Evolutionary conservation across 768 basidiomycete genomes (phyloP).

Genomic region (Jaapia argillacea): DNA sequence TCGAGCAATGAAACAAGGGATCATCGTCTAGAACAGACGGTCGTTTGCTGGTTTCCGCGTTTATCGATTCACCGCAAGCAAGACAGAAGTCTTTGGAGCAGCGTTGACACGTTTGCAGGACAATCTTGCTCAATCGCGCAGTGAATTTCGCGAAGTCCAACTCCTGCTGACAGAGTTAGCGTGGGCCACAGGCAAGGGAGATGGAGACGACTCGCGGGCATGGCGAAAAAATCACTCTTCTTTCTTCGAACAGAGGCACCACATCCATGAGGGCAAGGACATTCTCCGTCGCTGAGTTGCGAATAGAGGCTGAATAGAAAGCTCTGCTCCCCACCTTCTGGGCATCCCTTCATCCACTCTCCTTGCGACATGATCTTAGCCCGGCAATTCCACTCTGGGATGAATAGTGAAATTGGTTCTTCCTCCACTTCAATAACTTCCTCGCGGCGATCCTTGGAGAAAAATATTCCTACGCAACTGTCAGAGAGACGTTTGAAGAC

Average conservation of each 20-base stretch:
- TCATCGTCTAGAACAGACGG: slow-evolving; percentile 28
- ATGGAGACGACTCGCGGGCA: slow-evolving; percentile 52
- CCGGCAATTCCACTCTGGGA: slow-evolving; percentile 33
- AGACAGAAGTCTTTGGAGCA: slow-evolving; percentile 27
- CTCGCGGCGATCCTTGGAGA: slow-evolving; percentile 88
- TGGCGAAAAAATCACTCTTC: slow-evolving; percentile 73
- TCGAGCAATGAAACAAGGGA: slow-evolving; percentile 80
- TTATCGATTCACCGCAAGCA: slow-evolving; percentile 37
- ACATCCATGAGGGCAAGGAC: slow-evolving; percentile 70
- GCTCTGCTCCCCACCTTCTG: slow-evolving; percentile 85
- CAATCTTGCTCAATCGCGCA: slow-evolving; percentile 44
- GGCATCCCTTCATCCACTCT: slow-evolving; percentile 97
- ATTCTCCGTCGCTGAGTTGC: slow-evolving; percentile 51
- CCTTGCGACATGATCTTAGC: slow-evolving; percentile 75
- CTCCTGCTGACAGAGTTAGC: slow-evolving; percentile 38
- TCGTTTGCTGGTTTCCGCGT: slow-evolving; percentile 13
- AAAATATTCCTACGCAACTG: slow-evolving; percentile 64
- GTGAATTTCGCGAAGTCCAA: slow-evolving; percentile 65
- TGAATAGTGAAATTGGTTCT: slow-evolving; percentile 40
- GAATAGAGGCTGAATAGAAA: slow-evolving; percentile 82
- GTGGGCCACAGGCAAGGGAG: slow-evolving; percentile 6
- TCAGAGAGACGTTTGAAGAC: too few species aligned
- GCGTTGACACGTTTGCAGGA: slow-evolving; percentile 44
- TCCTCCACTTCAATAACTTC: slow-evolving; percentile 91
- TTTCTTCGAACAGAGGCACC: slow-evolving; percentile 48